These are phyloP conservation scores for Podaxis sp. DNA, from an alignment of 768 basidiomycete genomes.

Conservation along the genomic window DNA sequence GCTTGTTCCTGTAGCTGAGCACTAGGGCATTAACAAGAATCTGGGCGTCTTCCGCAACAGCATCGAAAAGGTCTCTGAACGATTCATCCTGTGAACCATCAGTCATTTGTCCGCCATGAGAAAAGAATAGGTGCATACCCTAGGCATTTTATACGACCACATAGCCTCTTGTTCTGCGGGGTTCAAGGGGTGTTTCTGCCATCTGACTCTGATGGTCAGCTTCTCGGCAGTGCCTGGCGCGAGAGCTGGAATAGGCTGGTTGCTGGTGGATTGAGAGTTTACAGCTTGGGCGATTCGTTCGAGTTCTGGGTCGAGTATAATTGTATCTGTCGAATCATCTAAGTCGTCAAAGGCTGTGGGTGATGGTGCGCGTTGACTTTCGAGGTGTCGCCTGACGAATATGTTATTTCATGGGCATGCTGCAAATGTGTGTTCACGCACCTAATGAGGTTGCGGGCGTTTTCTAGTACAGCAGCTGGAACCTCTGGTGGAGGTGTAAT, in stretches of 20 bases:
- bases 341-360: conserved; percentile 38
- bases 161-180: conserved; percentile 33
- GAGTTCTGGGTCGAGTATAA: conserved; percentile 62
- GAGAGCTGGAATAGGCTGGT: conserved; percentile 24
- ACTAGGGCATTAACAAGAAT: conserved; percentile 54
- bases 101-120: background rate
- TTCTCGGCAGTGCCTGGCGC: conserved; percentile 31
- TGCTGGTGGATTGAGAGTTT: conserved; percentile 22
- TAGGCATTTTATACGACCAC: conserved; percentile 58
- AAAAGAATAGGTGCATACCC: conserved; percentile 39
- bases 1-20: conserved; percentile 59
- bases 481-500: conserved; percentile 76
- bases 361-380: conserved; percentile 42
- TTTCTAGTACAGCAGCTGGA: conserved; percentile 50
- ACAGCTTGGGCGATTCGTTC: conserved; percentile 49
- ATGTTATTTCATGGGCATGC: conserved; percentile 2
- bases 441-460: conserved; percentile 63
- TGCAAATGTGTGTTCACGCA: conserved; percentile 26
- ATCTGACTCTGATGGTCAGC: conserved; percentile 57
- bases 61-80: conserved; percentile 65
- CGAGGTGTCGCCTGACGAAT: conserved; percentile 46
- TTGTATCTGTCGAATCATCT: conserved; percentile 33
- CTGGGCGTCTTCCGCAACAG: conserved; percentile 58
- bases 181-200: conserved; percentile 66
- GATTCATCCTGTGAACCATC: conserved; percentile 51